A percentile compares a stretch with the other conserved stretches of the same genome.
Evolutionary conservation across 306 rosid species (phyloP).

Genomic region (Cicer bijugum): DNA sequence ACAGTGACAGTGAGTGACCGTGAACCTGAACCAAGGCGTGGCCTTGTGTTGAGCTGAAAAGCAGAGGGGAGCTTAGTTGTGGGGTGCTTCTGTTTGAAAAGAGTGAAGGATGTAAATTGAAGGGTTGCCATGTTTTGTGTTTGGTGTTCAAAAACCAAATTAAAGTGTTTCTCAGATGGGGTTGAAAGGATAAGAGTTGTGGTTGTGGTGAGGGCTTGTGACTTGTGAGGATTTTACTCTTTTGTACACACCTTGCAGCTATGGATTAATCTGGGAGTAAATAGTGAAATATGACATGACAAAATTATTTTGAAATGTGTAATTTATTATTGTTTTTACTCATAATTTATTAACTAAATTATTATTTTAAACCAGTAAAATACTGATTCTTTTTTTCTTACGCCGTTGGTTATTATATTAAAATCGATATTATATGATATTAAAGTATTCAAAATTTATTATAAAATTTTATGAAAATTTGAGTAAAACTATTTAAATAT

Average conservation of each 20-base stretch:
- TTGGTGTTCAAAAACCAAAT: not conserved
- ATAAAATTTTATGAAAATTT: no score
- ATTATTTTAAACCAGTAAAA: no score
- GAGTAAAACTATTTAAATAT: no score
- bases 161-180: slow-evolving; percentile 31
- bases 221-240: not conserved
- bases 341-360: not conserved
- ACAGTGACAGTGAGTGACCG: slow-evolving; percentile 43
- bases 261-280: not conserved
- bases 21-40: slow-evolving; percentile 30
- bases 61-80: slow-evolving; percentile 46
- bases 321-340: not conserved
- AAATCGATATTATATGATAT: no score
- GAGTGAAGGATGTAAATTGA: slow-evolving; percentile 53
- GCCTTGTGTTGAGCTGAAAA: slow-evolving; percentile 46
- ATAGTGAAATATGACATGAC: not conserved
- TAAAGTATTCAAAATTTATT: no score
- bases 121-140: slow-evolving; percentile 63
- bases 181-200: slow-evolving; percentile 55
- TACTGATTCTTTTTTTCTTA: no score
- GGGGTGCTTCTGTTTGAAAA: slow-evolving; percentile 49
- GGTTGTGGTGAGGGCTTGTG: not conserved
- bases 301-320: not conserved
- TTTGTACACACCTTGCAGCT: not conserved
- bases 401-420: no score